Conservation (phyloP, 1,284 basidiomycete species). For the Amylostereum chailletii region DNA sequence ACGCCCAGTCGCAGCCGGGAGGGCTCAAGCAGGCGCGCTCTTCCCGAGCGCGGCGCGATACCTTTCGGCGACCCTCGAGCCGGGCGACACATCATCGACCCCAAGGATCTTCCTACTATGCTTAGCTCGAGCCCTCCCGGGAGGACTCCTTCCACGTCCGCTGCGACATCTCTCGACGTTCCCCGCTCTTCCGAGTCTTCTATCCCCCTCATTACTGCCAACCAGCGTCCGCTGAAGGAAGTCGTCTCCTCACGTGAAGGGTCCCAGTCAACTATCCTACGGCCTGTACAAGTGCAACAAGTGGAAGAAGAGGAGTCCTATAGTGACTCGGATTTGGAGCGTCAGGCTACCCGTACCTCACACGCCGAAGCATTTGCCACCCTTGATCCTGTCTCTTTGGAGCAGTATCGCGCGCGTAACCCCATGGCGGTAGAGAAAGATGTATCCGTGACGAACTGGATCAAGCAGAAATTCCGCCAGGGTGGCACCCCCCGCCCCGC, state of each 20-base stretch:
- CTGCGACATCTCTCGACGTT: not conserved
- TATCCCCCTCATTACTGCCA: not conserved
- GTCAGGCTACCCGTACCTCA: constrained; percentile 44
- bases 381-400: constrained; percentile 36
- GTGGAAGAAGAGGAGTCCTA: constrained; percentile 20
- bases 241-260: not conserved
- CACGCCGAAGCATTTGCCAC: constrained; percentile 68
- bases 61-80: not conserved
- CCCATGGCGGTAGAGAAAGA: constrained; percentile 16
- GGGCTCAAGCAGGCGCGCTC: not conserved
- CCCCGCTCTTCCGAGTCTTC: not conserved
- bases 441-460: constrained; percentile 8
- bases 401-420: constrained; percentile 37
- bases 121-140: not conserved
- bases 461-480: constrained; percentile 7
- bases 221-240: not conserved
- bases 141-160: not conserved
- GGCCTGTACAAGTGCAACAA: constrained; percentile 6
- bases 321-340: constrained; percentile 27
- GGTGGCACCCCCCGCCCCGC: constrained; percentile 2
- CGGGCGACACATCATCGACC: not conserved
- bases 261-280: not conserved
- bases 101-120: not conserved
- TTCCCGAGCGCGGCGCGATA: not conserved
- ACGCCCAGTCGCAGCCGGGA: not conserved